Evolutionary conservation across 192 early-diverging fungal genomes (phyloP).

Genomic region (Lobosporangium transversale): DNA sequence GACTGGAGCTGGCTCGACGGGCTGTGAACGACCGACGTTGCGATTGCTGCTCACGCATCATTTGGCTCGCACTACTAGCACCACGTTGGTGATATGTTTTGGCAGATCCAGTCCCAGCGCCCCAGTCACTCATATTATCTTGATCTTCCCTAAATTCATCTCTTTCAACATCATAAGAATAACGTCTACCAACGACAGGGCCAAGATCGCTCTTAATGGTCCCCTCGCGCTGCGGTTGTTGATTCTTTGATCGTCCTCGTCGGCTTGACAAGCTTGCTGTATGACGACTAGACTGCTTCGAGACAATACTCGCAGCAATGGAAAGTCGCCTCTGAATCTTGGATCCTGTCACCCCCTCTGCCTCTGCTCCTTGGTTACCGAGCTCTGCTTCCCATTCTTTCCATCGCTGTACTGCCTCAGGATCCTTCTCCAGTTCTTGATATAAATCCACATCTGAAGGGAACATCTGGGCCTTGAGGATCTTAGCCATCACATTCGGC

Average conservation of each 20-base stretch:
- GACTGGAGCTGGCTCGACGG: background rate
- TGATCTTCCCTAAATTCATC: slow-evolving; percentile 16
- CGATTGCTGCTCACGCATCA: slow-evolving; percentile 3
- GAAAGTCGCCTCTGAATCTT: slow-evolving; percentile 49
- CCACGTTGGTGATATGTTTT: slow-evolving; percentile 16
- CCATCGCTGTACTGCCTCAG: slow-evolving; percentile 51
- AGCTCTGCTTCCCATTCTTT: slow-evolving; percentile 52
- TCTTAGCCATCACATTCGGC: slow-evolving; percentile 60
- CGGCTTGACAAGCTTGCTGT: slow-evolving; percentile 20
- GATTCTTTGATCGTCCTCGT: slow-evolving; percentile 9
- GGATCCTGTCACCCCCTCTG: slow-evolving; percentile 47
- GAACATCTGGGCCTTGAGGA: slow-evolving; percentile 48
- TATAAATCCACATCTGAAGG: slow-evolving; percentile 57
- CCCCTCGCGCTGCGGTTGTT: slow-evolving; percentile 1
- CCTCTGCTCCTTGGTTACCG: slow-evolving; percentile 46
- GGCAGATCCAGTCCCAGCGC: slow-evolving; percentile 3
- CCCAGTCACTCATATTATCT: slow-evolving; percentile 19
- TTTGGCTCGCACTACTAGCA: slow-evolving; percentile 26
- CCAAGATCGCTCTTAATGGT: background rate
- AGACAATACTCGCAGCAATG: slow-evolving; percentile 51
- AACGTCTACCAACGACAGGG: slow-evolving; percentile 1
- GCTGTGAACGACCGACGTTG: background rate
- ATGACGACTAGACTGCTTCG: slow-evolving; percentile 27
- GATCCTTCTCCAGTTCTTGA: slow-evolving; percentile 56
- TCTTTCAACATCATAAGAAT: slow-evolving; percentile 3